Evolutionary conservation across 2,329 filamentous ascomycete species (phyloP), one percentile per base, ranked within the genome.

Genomic region (Fusarium sp.): DNA sequence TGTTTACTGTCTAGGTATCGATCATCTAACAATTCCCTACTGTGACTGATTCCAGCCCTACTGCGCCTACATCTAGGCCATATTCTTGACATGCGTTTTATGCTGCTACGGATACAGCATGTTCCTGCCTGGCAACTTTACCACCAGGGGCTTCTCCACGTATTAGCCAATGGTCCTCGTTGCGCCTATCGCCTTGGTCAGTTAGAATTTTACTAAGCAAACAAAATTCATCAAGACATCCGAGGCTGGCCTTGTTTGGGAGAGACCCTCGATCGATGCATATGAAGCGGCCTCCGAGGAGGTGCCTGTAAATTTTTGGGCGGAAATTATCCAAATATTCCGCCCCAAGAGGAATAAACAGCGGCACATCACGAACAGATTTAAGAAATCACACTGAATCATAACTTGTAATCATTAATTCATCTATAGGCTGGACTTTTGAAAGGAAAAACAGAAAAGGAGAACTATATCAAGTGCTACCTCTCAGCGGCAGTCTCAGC

Each of bases 361-460:
- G 22, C 12, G 30, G 8, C 30, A 66, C 24, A 30, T 11, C 20
- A 14, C 42, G 36, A 35, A 38, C 30, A 15, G 7, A 13, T 8
- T 20, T 14, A 18, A 18, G 30, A 13, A 8, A 48, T 24, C 10
- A n/a, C 18, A 22, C 20, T 55, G 42, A 56, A 35, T 66, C 45
- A 38, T 68, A 42, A 72, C 42, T 63, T 56, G 48, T 57, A 57
- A 66, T 75, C 72, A 62, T 70, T 70, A 51, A 69, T 44, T 74
- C 51, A 57, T 75, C 69, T 73, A 70, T 71, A 57, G 50, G 61
- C 55, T 73, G 48, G 24, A 70, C 56, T 64, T 64, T 71, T 59
- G 26, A 57, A 70, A 35, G n/a, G 32, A 20, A 55, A 70, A 70
- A 65, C 32, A 60, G 17, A 14, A 38, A 50, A 50, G 24, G 36